Conservation (phyloP, 2,329 filamentous ascomycete species). For the Pseudogymnoascus sp. region DNA sequence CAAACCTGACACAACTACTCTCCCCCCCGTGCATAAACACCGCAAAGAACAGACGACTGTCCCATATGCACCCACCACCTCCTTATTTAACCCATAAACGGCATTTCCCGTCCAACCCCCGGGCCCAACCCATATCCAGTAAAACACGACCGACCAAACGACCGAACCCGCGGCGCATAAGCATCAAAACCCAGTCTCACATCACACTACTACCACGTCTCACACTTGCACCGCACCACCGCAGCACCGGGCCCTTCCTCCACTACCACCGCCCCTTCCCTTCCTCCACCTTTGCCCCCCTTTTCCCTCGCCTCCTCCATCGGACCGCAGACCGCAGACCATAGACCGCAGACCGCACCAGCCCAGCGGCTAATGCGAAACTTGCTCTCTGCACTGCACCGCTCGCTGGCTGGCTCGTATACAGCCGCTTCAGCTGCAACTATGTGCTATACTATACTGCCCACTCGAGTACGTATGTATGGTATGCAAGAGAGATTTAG, state of each 20-base stretch:
- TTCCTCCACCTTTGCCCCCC: neutral
- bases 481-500: neutral
- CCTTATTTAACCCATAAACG: too few relatives aligned
- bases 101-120: neutral
- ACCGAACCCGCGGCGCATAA: neutral
- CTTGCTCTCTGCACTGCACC: neutral
- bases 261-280: too few relatives aligned
- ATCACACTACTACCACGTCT: neutral
- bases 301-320: too few relatives aligned
- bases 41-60: too few relatives aligned
- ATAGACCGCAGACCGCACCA: neutral
- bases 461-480: neutral
- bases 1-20: neutral
- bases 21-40: neutral
- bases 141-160: neutral
- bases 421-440: too few relatives aligned
- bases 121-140: neutral
- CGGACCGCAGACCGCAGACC: too few relatives aligned
- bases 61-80: too few relatives aligned
- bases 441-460: neutral
- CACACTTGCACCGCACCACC: neutral
- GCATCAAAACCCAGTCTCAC: neutral
- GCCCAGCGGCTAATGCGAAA: neutral
- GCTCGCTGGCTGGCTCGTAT: neutral
- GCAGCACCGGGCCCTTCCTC: neutral